Percentiles rank a stretch among this genome's conserved stretches.
These are phyloP conservation scores for Avicennia marina DNA, from an alignment of 257 asterid species.

Conservation along the genomic window DNA sequence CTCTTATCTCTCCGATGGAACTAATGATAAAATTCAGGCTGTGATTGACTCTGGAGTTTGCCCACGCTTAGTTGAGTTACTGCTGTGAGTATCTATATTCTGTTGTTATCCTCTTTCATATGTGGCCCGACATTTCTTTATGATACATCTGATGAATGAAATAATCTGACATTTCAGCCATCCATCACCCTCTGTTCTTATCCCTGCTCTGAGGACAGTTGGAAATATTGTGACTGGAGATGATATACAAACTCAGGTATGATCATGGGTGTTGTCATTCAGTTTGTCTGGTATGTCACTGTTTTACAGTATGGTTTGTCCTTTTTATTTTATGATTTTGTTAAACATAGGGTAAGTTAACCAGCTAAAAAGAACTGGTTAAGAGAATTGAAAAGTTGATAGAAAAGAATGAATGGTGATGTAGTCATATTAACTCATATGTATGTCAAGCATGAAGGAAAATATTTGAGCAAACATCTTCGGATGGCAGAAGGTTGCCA, in stretches of 20 bases:
- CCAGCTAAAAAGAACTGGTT: too few species aligned
- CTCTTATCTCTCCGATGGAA: constrained; percentile 87
- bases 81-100: constrained; percentile 48
- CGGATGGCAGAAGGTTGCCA: too few species aligned
- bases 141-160: neutral
- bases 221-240: constrained; percentile 95
- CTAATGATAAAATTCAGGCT: constrained; percentile 78
- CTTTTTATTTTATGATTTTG: too few species aligned
- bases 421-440: too few species aligned
- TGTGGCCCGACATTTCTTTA: neutral
- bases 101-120: too few species aligned
- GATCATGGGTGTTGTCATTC: neutral
- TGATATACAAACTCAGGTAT: constrained; percentile 88
- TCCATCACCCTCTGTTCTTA: constrained; percentile 70
- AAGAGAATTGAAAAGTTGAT: too few species aligned
- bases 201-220: constrained; percentile 87
- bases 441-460: too few species aligned
- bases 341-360: too few species aligned
- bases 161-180: constrained; percentile 51
- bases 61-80: constrained; percentile 65
- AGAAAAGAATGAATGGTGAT: too few species aligned
- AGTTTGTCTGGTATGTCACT: too few species aligned
- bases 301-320: too few species aligned
- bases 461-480: too few species aligned
- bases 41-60: constrained; percentile 85